Evolutionary conservation across 2,329 filamentous ascomycete genomes (phyloP).

Genomic region (Botrytis galanthina): DNA sequence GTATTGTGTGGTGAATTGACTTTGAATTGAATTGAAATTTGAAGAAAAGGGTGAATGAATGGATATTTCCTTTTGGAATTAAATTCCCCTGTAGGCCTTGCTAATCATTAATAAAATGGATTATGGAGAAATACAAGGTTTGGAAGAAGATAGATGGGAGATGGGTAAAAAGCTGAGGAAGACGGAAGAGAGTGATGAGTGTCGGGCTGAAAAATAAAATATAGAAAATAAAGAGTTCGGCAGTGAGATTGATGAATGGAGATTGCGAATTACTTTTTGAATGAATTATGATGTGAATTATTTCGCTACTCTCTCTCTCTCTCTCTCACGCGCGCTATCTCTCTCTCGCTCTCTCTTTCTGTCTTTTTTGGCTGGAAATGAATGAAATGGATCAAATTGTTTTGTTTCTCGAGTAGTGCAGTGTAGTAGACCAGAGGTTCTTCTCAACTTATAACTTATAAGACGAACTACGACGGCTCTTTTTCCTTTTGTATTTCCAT

Average conservation of each 20-base stretch:
- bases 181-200: background rate
- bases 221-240: background rate
- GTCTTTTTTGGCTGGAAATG: background rate
- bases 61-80: background rate
- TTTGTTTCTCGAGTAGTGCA: background rate
- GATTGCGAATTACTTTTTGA: background rate
- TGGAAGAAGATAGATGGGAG: background rate
- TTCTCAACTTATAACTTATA: constrained; percentile 2
- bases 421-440: background rate
- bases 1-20: constrained; percentile 1
- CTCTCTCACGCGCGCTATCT: background rate
- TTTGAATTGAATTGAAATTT: constrained; percentile 9
- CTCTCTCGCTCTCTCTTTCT: background rate
- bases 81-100: constrained; percentile 7
- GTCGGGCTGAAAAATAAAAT: background rate
- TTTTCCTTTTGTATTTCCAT: background rate
- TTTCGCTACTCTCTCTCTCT: background rate
- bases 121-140: background rate
- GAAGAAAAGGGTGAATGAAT: constrained; percentile 9
- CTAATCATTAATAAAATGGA: constrained; percentile 14
- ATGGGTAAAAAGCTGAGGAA: background rate
- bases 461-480: background rate
- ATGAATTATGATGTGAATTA: background rate
- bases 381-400: background rate
- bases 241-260: background rate